Conservation (phyloP, 73 alveolate genomes). For the Tetrahymena borealis region DNA sequence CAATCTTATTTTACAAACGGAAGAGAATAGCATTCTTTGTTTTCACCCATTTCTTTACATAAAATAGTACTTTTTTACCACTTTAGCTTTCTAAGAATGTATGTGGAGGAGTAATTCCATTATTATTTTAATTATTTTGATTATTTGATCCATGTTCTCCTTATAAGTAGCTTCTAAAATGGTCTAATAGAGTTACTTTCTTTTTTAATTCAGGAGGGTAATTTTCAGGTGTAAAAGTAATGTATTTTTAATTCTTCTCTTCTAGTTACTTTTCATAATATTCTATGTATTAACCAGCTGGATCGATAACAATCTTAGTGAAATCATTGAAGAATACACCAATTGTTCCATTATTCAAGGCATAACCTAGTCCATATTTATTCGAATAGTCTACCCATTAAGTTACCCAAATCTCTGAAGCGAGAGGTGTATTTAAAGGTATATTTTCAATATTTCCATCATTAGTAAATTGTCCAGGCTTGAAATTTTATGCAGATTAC, state of each 20-base stretch:
- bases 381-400: conserved; percentile 80
- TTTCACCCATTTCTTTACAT: conserved; percentile 85
- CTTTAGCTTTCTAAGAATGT: neutral
- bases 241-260: conserved; percentile 48
- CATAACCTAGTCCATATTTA: conserved; percentile 84
- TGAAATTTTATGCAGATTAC: neutral
- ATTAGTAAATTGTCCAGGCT: neutral
- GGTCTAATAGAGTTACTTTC: conserved; percentile 56
- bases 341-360: conserved; percentile 63
- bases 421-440: conserved; percentile 7
- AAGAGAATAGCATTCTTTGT: conserved; percentile 84
- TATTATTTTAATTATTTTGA: neutral
- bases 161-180: conserved; percentile 54
- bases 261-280: conserved; percentile 60
- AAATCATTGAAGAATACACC: conserved; percentile 85
- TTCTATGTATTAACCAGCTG: conserved; percentile 45
- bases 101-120: conserved; percentile 14
- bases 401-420: conserved; percentile 73
- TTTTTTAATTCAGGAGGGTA: conserved; percentile 47
- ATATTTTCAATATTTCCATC: neutral
- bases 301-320: conserved; percentile 69
- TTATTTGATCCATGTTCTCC: conserved; percentile 29
- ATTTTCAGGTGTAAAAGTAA: conserved; percentile 36
- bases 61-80: conserved; percentile 19
- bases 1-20: conserved; percentile 72